Base-by-base conservation (phyloP, 1,284 basidiomycete genomes). In the Leccinum variabile region DNA sequence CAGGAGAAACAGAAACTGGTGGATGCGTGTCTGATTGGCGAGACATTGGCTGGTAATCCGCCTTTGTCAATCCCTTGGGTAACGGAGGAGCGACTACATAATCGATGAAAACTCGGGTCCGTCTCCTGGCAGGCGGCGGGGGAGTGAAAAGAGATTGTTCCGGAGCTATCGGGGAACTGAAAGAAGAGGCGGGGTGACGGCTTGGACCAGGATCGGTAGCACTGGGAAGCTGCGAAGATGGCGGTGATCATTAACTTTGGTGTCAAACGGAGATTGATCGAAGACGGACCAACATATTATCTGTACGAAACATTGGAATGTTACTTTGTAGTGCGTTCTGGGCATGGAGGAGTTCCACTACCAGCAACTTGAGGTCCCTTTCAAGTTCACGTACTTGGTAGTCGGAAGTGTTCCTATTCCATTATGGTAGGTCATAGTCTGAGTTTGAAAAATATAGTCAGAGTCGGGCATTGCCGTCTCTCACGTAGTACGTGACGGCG, bases 131-230 rank as follows among this genome's bases (percentile, higher is more conserved):
- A 3, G 50, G 63, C 2, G 67, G 67, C 16, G 73, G 68, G n/a
- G 74, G 75, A 0, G 75, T 76, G 56, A 74, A 74, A 46, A 76
- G 71, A 7, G 71, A 72, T 9, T 56, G 62, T 18, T 67, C 58
- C 4, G 10, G 41, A 32, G 54, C 54, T 14, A 67, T 55, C 1
- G 65, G 57, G 5, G 75, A 59, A 46, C 63, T 64, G 14, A 2
- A 37, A 13, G 62, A 57, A n/a, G 63, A 33, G 5, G 10, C n/a
- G 28, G 41, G 32, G 1, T 3, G 56, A 50, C 33, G 44, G 30
- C 59, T 62, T 54, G 74, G 28, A 49, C 58, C 49, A 9, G 58
- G 60, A 37, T 53, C 59, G 9, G 35, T 41, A 10, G 9, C 30
- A 4, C 46, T 41, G 10, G 49, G 28, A 49, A 54, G 49, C 74